Evolutionary conservation across 2,329 filamentous ascomycete genomes (phyloP).

Genomic region (Beauveria pseudobassiana): DNA sequence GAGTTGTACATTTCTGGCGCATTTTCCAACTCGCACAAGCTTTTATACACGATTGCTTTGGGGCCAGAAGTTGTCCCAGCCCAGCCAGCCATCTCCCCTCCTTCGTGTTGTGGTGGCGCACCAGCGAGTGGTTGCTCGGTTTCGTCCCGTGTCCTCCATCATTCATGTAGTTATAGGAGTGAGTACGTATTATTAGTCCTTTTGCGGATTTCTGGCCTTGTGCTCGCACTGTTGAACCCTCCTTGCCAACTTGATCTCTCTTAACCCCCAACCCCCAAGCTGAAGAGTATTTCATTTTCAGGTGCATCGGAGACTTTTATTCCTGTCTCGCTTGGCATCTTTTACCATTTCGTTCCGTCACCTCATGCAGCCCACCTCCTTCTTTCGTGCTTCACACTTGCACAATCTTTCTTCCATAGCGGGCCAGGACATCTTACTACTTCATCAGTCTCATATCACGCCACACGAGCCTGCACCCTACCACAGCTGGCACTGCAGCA

Average conservation of each 20-base stretch:
- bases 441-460: neutral
- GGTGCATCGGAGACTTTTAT: neutral
- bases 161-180: neutral
- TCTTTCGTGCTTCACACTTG: neutral
- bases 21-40: neutral
- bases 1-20: neutral
- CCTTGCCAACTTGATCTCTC: neutral
- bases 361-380: neutral
- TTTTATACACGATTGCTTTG: neutral
- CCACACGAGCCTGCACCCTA: neutral
- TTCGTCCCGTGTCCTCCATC: constrained; percentile 3
- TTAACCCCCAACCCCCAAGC: neutral
- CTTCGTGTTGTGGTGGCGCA: neutral
- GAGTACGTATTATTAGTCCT: constrained; percentile 9
- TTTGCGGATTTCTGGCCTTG: neutral
- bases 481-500: neutral
- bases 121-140: neutral
- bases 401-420: neutral
- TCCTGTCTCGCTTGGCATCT: neutral
- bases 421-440: neutral
- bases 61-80: neutral
- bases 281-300: neutral
- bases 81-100: neutral
- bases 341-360: neutral
- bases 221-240: neutral